These are phyloP conservation scores for Emericellopsis atlantica DNA, from an alignment of 2,329 filamentous ascomycete species.

Conservation along the genomic window DNA sequence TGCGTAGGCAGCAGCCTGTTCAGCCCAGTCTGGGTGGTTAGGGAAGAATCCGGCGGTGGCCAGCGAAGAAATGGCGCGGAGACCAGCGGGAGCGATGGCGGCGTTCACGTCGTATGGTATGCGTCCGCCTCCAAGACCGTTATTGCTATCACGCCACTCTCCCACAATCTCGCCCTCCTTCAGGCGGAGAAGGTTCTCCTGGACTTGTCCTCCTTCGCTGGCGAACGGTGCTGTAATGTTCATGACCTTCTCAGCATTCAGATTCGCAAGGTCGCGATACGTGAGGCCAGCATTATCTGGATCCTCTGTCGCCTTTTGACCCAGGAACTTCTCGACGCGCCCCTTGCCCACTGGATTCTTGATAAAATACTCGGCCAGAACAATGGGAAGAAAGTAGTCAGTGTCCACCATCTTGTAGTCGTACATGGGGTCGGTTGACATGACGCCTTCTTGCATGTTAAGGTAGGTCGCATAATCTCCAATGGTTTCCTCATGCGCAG, in stretches of 20 bases:
- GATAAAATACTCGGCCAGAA: constrained; percentile 47
- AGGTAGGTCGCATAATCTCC: constrained; percentile 52
- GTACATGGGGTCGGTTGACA: constrained; percentile 38
- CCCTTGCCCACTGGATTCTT: constrained; percentile 25
- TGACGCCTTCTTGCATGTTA: constrained; percentile 38
- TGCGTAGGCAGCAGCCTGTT: constrained; percentile 33
- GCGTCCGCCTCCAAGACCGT: constrained; percentile 46
- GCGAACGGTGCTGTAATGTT: constrained; percentile 37
- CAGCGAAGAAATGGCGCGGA: constrained; percentile 43
- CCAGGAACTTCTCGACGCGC: constrained; percentile 17
- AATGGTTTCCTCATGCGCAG: constrained; percentile 53
- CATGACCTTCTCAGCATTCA: constrained; percentile 47
- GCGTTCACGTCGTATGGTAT: constrained; percentile 57
- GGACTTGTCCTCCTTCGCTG: constrained; percentile 28
- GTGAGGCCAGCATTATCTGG: constrained; percentile 36
- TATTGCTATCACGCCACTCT: constrained; percentile 49
- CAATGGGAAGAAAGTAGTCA: constrained; percentile 45
- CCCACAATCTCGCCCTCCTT: constrained; percentile 41
- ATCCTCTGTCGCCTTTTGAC: constrained; percentile 32
- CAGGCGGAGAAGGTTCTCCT: constrained; percentile 44
- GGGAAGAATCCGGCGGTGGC: constrained; percentile 36
- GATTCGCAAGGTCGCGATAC: constrained; percentile 35
- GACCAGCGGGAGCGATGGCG: constrained; percentile 46
- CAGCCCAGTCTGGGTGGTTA: constrained; percentile 30
- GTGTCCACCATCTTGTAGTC: constrained; percentile 52